Evolutionary conservation across 2,329 filamentous ascomycete species (phyloP).

Genomic region (Epichloe glyceriae): DNA sequence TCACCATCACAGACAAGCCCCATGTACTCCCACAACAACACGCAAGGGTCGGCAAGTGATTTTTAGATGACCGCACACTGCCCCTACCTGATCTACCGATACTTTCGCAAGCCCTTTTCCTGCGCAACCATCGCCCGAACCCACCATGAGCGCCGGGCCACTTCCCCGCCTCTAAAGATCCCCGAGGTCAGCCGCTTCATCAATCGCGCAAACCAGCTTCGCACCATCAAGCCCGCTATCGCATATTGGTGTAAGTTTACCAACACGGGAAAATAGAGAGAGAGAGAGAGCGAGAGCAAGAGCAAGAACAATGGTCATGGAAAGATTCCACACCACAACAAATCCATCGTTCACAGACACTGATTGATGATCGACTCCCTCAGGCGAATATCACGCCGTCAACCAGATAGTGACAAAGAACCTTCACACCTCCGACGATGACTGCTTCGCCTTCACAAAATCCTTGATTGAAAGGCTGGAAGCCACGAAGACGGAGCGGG

Average conservation of each 20-base stretch:
- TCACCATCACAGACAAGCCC: neutral
- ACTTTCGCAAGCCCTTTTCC: neutral
- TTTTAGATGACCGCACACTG: too few relatives aligned
- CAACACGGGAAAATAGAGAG: neutral
- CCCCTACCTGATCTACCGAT: neutral
- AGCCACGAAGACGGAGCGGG: slow-evolving; percentile 42
- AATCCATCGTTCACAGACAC: neutral
- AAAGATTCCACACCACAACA: neutral
- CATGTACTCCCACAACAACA: neutral
- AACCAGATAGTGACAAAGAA: slow-evolving; percentile 77
- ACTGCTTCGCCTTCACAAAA: slow-evolving; percentile 69
- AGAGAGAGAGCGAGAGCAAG: neutral
- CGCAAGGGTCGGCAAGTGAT: neutral
- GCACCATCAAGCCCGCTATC: slow-evolving; percentile 72
- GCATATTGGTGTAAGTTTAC: slow-evolving; percentile 78
- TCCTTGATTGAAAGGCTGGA: slow-evolving; percentile 86
- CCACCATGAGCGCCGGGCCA: slow-evolving; percentile 47
- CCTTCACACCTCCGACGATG: slow-evolving; percentile 66
- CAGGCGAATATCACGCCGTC: slow-evolving; percentile 83
- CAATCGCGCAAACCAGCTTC: slow-evolving; percentile 70
- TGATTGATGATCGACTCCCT: slow-evolving; percentile 4
- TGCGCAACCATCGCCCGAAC: neutral
- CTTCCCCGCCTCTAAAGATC: slow-evolving; percentile 46
- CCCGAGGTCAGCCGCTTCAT: slow-evolving; percentile 79
- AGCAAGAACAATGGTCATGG: too few relatives aligned